Base-by-base conservation (phyloP, 2,329 filamentous ascomycete species). In the Stagonosporopsis vannaccii region DNA sequence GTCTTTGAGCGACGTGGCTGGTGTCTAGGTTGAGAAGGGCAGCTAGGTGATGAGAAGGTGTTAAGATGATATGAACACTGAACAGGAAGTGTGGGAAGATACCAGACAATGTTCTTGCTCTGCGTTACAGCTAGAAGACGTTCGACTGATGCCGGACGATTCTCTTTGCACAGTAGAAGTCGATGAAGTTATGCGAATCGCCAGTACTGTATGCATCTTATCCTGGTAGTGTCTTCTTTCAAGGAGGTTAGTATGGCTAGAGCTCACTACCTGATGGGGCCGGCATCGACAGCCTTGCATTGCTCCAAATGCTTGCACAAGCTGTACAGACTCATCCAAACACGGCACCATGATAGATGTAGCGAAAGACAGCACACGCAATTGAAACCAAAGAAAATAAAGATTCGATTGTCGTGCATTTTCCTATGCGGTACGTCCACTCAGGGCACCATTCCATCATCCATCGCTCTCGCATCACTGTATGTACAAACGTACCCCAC, bases 401-500 rank as follows among this genome's bases (percentile, higher is more conserved):
- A 49, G 37, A 51, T 49, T 49, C 39, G 41, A 52, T 59, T 61
- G 44, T 33, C 35, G 40, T 53, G 44, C 54, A 48, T 39, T 42
- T 41, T 51, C 55, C 45, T 50, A 48, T 54, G 44, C 37, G 33
- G 17, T 47, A 39, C 37, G 41, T 50, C 51, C 35, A 30, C 37
- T 12, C 37, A 44, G 26, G 37, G 41, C 52, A 35, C 58, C 25
- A 47, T 26, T 41, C 26, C 35, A 40, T 30, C 41, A 17, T 51
- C 42, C 37, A 25, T 30, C 28, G 20, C 9, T 45, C 33, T 28
- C 36, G 35, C 37, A 20, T 40, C 33, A 30, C 44, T 51, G 44
- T 63, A 66, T 63, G 40, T 66, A 68, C 62, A 66, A 22, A 17
- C 13, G 36, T 44, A 57, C 42, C 47, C 46, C 41, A 44, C 22